phyloP scores from a whole-genome alignment of 345 rosid species.

The Camelina neglecta region DNA sequence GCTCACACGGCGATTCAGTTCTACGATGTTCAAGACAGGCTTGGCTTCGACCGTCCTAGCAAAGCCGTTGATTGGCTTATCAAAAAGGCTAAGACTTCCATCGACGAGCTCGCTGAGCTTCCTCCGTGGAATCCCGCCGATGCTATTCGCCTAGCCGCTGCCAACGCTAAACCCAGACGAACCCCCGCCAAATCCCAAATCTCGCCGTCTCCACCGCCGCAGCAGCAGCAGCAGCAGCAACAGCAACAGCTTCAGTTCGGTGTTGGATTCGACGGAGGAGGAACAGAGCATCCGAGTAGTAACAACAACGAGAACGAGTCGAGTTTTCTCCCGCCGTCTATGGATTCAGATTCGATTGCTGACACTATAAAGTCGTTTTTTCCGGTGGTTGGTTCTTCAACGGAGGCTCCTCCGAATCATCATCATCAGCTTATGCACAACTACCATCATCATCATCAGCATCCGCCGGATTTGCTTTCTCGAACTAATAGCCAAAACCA shows the following conservation, averaged over 20 bases:
- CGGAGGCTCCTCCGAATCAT: slow-evolving; percentile 52
- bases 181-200: slow-evolving; percentile 20
- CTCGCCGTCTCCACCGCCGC: slow-evolving; percentile 33
- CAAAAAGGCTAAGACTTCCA: slow-evolving; percentile 83
- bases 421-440: slow-evolving; percentile 16
- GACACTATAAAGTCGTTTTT: slow-evolving; percentile 94
- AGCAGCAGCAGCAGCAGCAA: slow-evolving; percentile 12
- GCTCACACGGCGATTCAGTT: slow-evolving; percentile 96
- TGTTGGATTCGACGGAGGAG: slow-evolving; percentile 37
- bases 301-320: slow-evolving; percentile 40
- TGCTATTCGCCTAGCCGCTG: slow-evolving; percentile 40
- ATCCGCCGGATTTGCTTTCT: slow-evolving; percentile 80
- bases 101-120: slow-evolving; percentile 87
- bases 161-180: slow-evolving; percentile 42
- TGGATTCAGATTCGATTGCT: slow-evolving; percentile 83
- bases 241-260: slow-evolving; percentile 40
- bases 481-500: slow-evolving; percentile 81
- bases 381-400: slow-evolving; percentile 64
- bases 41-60: slow-evolving; percentile 94
- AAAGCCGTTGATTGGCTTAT: slow-evolving; percentile 99
- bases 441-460: slow-evolving; percentile 35
- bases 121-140: slow-evolving; percentile 81
- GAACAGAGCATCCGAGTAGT: slow-evolving; percentile 23
- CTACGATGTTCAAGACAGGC: slow-evolving; percentile 96
- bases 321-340: slow-evolving; percentile 71